Conservation (phyloP, 345 rosid genomes). For the Brassica cretica region DNA sequence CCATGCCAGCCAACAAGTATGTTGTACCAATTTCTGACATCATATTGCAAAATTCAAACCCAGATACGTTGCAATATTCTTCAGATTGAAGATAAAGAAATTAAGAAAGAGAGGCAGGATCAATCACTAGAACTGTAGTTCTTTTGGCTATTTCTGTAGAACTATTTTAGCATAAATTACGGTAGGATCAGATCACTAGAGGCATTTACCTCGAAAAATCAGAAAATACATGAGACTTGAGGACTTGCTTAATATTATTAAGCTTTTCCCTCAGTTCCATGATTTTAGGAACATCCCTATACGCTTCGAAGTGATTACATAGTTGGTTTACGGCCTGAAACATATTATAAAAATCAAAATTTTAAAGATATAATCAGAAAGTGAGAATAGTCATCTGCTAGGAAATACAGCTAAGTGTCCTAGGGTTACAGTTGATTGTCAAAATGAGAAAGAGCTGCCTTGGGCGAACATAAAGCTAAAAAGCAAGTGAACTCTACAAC, state of each 20-base stretch:
- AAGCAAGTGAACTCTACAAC: conserved; percentile 10
- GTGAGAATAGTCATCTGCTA: not conserved
- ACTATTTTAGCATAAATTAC: not conserved
- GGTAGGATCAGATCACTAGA: conserved; percentile 15
- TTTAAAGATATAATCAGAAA: conserved; percentile 4
- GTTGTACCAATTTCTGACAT: not conserved
- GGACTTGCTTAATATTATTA: conserved; percentile 89
- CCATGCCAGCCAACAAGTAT: conserved; percentile 7
- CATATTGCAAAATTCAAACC: not conserved
- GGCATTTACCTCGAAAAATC: conserved; percentile 84
- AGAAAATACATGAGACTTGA: conserved; percentile 93
- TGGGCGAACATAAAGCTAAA: conserved; percentile 8
- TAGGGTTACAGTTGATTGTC: not conserved
- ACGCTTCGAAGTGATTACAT: conserved; percentile 97
- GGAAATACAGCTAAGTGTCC: conserved; percentile 8
- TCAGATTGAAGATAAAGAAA: not conserved
- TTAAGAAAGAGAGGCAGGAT: not conserved
- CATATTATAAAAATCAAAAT: conserved; percentile 26
- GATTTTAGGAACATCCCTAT: conserved; percentile 94
- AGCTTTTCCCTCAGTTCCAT: conserved; percentile 96
- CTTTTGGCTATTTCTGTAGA: not conserved
- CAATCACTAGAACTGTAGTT: conserved; percentile 14
- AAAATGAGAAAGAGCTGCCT: conserved; percentile 5
- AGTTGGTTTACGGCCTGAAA: conserved; percentile 98
- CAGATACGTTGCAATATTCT: conserved; percentile 1